A percentile compares a stretch with the other conserved stretches of the same genome.
Conservation (phyloP, 2,329 filamentous ascomycete genomes). For the Lachnellula cervina region DNA sequence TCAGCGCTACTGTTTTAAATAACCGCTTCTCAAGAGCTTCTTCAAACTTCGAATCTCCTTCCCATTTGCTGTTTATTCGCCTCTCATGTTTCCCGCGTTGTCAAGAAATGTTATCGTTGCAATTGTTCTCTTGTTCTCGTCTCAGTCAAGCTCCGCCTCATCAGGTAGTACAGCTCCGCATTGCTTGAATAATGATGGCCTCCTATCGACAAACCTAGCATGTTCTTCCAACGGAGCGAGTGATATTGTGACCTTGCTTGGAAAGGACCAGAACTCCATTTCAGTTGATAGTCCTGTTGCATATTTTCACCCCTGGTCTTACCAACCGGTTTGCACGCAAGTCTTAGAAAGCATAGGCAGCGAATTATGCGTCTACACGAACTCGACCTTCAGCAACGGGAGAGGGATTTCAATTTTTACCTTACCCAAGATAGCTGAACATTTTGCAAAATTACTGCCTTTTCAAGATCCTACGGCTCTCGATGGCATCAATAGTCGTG, state of each 20-base stretch:
- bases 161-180: neutral
- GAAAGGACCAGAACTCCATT: neutral
- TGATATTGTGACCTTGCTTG: neutral
- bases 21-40: too few species aligned
- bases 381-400: neutral
- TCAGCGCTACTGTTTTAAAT: too few species aligned
- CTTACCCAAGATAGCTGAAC: slow-evolving; percentile 2
- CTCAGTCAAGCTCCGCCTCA: too few species aligned
- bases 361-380: slow-evolving; percentile 10
- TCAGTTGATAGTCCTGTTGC: neutral
- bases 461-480: neutral
- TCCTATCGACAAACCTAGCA: neutral
- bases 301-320: neutral
- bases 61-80: too few species aligned
- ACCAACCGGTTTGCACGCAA: neutral
- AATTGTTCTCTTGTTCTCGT: too few species aligned
- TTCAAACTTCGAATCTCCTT: too few species aligned
- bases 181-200: neutral
- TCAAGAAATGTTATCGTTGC: too few species aligned
- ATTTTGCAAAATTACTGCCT: slow-evolving; percentile 1
- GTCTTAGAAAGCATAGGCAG: neutral
- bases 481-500: neutral
- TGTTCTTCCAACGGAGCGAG: neutral
- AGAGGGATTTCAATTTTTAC: slow-evolving; percentile 10
- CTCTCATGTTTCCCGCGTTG: too few species aligned